phyloP scores from a whole-genome alignment of 192 early-diverging fungal species.

The Rhizophagus sp. region DNA sequence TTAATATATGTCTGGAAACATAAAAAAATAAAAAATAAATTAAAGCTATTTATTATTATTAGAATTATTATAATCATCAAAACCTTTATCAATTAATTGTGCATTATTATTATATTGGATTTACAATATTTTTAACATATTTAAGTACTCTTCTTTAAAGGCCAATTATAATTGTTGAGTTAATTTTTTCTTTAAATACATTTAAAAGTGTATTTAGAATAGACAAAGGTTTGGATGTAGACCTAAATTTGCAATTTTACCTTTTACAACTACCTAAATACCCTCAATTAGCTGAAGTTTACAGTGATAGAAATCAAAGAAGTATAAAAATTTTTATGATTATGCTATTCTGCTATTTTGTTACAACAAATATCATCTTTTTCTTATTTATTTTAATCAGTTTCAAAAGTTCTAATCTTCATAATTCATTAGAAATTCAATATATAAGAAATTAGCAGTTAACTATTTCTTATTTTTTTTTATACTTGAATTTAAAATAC shows the following conservation, averaged over 20 bases:
- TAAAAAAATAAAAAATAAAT: too few relatives aligned
- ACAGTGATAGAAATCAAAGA: background rate
- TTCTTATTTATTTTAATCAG: background rate
- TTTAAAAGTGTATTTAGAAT: too few relatives aligned
- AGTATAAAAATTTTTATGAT: conserved; percentile 7
- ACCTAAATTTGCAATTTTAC: background rate
- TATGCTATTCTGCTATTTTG: background rate
- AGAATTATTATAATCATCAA: too few relatives aligned
- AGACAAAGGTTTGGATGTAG: background rate
- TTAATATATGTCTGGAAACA: too few relatives aligned
- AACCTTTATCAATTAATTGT: too few relatives aligned
- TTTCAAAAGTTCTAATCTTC: background rate
- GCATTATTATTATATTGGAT: too few relatives aligned
- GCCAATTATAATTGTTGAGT: too few relatives aligned
- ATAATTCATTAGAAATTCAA: too few relatives aligned
- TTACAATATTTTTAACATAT: too few relatives aligned
- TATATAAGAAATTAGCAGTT: background rate
- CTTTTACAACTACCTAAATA: conserved; percentile 14
- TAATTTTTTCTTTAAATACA: too few relatives aligned
- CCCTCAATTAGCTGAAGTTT: conserved; percentile 20
- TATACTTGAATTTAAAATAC: background rate
- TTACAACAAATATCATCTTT: background rate
- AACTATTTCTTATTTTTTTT: conserved; percentile 1
- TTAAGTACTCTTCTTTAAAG: too few relatives aligned
- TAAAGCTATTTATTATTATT: too few relatives aligned